phyloP scores from a whole-genome alignment of 1,284 basidiomycete genomes.

The Ustilago nuda region DNA sequence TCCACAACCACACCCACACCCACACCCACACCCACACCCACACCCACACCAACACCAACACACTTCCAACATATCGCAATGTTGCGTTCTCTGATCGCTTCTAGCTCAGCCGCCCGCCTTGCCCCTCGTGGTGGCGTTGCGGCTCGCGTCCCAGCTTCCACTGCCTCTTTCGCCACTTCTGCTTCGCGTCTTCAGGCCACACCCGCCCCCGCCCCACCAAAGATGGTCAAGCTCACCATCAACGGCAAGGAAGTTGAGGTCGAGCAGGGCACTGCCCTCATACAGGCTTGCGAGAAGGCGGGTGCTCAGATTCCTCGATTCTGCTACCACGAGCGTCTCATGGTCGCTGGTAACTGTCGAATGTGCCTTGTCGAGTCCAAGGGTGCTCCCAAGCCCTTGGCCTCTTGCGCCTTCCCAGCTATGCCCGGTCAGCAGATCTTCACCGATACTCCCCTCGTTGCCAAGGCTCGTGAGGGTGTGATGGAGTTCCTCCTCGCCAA shows the following conservation, averaged over 20 bases:
- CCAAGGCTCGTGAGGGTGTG: conserved; percentile 89
- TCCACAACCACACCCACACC: neutral
- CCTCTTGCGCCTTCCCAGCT: conserved; percentile 89
- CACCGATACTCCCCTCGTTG: conserved; percentile 93
- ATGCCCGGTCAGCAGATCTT: conserved; percentile 96
- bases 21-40: neutral
- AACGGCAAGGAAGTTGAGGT: conserved; percentile 69
- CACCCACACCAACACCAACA: neutral
- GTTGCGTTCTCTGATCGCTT: conserved; percentile 51
- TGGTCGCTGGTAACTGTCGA: conserved; percentile 68
- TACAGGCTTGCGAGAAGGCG: conserved; percentile 84
- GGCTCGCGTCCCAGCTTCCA: conserved; percentile 25
- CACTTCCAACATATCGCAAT: conserved; percentile 18
- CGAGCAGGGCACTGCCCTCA: conserved; percentile 75
- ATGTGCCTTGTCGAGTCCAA: conserved; percentile 94
- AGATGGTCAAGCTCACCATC: conserved; percentile 69
- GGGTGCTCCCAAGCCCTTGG: conserved; percentile 87
- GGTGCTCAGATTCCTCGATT: conserved; percentile 74
- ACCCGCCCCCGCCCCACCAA: conserved; percentile 61
- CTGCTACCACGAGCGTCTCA: conserved; percentile 86
- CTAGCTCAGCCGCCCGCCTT: conserved; percentile 43
- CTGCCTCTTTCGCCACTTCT: conserved; percentile 54
- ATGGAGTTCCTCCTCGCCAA: conserved; percentile 99
- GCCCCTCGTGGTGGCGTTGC: conserved; percentile 34
- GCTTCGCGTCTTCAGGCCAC: conserved; percentile 55